Evolutionary conservation across 257 asterid genomes (phyloP).

Genomic region (Nyctanthes arbortristis): DNA sequence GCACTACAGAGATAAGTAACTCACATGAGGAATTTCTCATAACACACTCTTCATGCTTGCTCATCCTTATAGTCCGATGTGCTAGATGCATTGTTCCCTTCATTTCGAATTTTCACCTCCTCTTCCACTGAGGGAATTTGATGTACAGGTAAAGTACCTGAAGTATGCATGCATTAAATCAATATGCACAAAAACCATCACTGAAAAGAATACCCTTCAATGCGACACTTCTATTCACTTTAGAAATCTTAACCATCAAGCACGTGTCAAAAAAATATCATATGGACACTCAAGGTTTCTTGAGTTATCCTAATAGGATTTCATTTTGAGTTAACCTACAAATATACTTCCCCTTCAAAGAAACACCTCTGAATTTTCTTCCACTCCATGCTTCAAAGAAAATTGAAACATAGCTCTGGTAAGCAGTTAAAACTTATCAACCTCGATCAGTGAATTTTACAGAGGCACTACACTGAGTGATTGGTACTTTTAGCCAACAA

Average conservation of each 20-base stretch:
- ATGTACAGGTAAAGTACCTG: conserved; percentile 42
- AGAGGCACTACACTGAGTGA: not conserved
- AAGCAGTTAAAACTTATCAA: no score
- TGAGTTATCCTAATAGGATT: not conserved
- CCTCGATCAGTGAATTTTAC: not conserved
- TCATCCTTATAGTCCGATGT: conserved; percentile 32
- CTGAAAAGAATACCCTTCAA: not conserved
- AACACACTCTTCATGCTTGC: conserved; percentile 33
- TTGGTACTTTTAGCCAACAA: no score
- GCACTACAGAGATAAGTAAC: conserved; percentile 5
- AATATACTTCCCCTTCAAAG: not conserved
- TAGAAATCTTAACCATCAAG: not conserved
- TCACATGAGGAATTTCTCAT: conserved; percentile 1
- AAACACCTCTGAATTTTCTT: not conserved
- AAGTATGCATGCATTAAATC: conserved; percentile 10
- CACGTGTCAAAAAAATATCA: not conserved
- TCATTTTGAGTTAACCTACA: not conserved
- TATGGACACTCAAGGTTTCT: not conserved
- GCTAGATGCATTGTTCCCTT: conserved; percentile 15
- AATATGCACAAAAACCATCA: conserved; percentile 2
- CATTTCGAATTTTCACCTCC: conserved; percentile 23
- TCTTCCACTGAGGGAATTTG: conserved; percentile 31
- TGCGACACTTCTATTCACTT: not conserved
- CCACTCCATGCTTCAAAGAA: not conserved
- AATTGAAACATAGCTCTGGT: not conserved